Evolutionary conservation across 352 stramenopile species (phyloP), one percentile per base, ranked within the genome.

Genomic region (Globisporangium irregulare): DNA sequence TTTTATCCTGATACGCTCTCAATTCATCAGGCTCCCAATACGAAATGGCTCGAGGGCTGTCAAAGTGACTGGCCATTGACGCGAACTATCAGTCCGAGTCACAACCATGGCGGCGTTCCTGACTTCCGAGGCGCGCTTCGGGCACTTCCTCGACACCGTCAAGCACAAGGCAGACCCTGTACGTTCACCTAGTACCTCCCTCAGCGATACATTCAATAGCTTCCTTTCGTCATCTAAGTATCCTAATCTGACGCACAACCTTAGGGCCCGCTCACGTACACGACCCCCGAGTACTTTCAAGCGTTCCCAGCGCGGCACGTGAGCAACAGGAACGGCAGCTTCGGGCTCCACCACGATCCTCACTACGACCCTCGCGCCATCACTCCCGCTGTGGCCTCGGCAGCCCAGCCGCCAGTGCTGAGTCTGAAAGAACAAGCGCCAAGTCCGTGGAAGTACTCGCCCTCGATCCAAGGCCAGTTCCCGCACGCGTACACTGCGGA

Each of bases 211-310:
- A 46, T 20, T 46, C 38, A 46, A 6, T 46, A 46, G 2, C n/a
- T 22, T 63, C 7, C 36, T 27, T 29, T 24, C 22, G n/a, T 38
- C 24, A 20, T n/a, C 48, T 24, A 25, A 38, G 22, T 7, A 14
- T 22, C 43, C 15, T 20, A 18, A 57, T 8, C 18, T 15, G n/a
- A 43, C 20, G 20, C 9, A 18, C 14, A 62, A 34, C 41, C 24
- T 14, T 64, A 90, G 82, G 73, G 81, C 32, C 75, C 82, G 18
- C 77, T 72, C 24, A 85, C 82, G 34, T 91, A 89, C 59, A 77
- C 71, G 0, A 51, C 70, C 20, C 24, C 46, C 10, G 46, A 66
- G 43, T 48, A 67, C 48, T 46, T 76, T 15, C 75, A 73, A 61
- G 58, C 57, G 10, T 62, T 56, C 67, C 50, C n/a, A 69, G 69